Evolutionary conservation across 176 grass and related monocot species (phyloP).

Genomic region (Eragrostis nindensis): DNA sequence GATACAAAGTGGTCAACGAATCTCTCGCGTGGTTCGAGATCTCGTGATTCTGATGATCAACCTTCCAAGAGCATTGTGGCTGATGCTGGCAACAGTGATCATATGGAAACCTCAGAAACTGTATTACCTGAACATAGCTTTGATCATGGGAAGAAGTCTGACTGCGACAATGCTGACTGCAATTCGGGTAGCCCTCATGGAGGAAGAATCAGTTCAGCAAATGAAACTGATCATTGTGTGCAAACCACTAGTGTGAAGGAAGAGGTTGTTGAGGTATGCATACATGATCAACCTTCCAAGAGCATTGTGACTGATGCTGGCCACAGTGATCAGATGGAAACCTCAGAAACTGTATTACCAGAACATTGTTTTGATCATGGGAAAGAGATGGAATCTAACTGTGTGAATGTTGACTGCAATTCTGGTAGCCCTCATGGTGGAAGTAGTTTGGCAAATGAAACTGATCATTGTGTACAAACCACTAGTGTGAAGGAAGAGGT

Average conservation of each 20-base stretch:
- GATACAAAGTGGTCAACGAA: conserved; percentile 87
- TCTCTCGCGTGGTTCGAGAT: conserved; percentile 39
- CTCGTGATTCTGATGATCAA: conserved; percentile 34
- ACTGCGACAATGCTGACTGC: conserved; percentile 33
- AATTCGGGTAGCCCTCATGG: conserved; percentile 12
- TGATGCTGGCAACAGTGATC: conserved; percentile 24
- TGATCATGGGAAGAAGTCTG: conserved; percentile 38
- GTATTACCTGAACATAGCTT: conserved; percentile 18
- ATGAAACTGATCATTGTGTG: conserved; percentile 25
- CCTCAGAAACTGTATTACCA: too few species aligned
- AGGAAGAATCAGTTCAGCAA: conserved; percentile 42
- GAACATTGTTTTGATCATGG: too few species aligned
- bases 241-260: conserved; percentile 44
- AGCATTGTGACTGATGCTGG: too few species aligned
- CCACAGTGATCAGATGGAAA: too few species aligned
- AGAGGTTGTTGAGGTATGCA: conserved; percentile 54
- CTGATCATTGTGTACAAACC: too few species aligned
- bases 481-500: too few species aligned
- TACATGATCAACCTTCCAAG: conserved; percentile 16
- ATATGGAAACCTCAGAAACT: conserved; percentile 33
- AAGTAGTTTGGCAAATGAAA: too few species aligned
- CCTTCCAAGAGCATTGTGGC: conserved; percentile 39
- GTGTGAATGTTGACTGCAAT: too few species aligned
- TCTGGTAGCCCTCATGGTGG: too few species aligned
- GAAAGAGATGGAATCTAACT: too few species aligned